Percentiles rank a stretch among this genome's conserved stretches.
These are phyloP conservation scores for Ceratocystis harringtonii DNA, from an alignment of 2,329 filamentous ascomycete species.

Conservation along the genomic window DNA sequence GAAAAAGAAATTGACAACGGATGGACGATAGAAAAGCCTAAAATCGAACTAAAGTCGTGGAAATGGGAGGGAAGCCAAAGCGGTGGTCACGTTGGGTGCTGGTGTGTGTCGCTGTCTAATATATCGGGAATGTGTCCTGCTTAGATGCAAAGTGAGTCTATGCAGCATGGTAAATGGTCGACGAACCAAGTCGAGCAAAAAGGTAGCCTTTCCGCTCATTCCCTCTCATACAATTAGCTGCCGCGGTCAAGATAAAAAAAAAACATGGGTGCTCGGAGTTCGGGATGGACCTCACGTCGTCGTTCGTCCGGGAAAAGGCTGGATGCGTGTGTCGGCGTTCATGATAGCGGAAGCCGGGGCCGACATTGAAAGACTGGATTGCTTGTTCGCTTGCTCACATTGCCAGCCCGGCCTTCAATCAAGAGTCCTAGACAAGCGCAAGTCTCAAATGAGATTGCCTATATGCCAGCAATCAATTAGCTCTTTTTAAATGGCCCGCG, in stretches of 20 bases:
- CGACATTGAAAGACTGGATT: not conserved
- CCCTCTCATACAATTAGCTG: not conserved
- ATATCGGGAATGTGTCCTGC: conserved; percentile 5
- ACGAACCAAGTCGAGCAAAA: conserved; percentile 3
- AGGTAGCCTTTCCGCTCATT: not conserved
- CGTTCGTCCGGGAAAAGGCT: not conserved
- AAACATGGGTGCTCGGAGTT: too few species aligned
- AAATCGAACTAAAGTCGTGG: not conserved
- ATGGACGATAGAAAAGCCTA: not conserved
- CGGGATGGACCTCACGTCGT: not conserved
- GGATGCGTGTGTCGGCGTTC: not conserved
- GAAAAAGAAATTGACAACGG: not conserved
- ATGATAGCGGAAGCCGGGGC: not conserved
- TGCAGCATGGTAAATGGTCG: conserved; percentile 4
- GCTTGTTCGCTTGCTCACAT: not conserved
- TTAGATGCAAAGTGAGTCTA: conserved; percentile 9
- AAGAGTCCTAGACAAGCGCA: conserved; percentile 12
- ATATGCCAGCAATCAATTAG: conserved; percentile 17
- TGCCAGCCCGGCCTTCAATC: not conserved
- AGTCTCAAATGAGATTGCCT: not conserved
- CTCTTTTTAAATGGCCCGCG: conserved; percentile 55
- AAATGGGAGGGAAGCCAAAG: not conserved
- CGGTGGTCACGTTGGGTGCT: not conserved
- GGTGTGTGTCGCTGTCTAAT: not conserved
- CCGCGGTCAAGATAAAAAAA: not conserved